These are phyloP conservation scores for Neocallimastix lanati DNA, from an alignment of 192 early-diverging fungal genomes.

Conservation along the genomic window DNA sequence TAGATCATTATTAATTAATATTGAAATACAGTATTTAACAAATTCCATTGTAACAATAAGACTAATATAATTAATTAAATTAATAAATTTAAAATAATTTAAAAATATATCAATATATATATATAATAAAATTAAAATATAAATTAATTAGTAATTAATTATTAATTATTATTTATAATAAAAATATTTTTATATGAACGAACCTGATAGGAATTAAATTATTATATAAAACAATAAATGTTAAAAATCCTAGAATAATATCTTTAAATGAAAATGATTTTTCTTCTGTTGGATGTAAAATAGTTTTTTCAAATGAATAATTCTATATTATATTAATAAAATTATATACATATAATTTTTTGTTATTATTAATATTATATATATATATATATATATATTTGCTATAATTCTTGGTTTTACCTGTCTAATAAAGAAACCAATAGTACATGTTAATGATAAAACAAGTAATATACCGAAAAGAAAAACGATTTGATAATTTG, in stretches of 20 bases:
- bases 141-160: no score
- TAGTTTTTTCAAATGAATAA: not conserved
- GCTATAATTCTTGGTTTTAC: no score
- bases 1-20: slow-evolving; percentile 75
- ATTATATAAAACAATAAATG: slow-evolving; percentile 96
- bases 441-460: slow-evolving; percentile 69
- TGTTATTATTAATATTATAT: not conserved
- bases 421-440: slow-evolving; percentile 27
- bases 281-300: not conserved
- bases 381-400: no score
- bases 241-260: slow-evolving; percentile 20
- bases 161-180: no score
- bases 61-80: slow-evolving; percentile 10
- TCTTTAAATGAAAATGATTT: not conserved
- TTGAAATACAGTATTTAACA: slow-evolving; percentile 79
- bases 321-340: no score
- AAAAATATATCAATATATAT: no score
- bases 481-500: slow-evolving; percentile 85
- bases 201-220: slow-evolving; percentile 92
- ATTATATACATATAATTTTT: no score
- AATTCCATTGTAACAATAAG: slow-evolving; percentile 98
- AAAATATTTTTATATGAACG: not conserved
- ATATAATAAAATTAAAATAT: no score
- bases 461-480: slow-evolving; percentile 70
- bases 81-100: not conserved